These are phyloP conservation scores for Gnomoniopsis smithogilvyi DNA, from an alignment of 2,329 filamentous ascomycete genomes.

Conservation along the genomic window DNA sequence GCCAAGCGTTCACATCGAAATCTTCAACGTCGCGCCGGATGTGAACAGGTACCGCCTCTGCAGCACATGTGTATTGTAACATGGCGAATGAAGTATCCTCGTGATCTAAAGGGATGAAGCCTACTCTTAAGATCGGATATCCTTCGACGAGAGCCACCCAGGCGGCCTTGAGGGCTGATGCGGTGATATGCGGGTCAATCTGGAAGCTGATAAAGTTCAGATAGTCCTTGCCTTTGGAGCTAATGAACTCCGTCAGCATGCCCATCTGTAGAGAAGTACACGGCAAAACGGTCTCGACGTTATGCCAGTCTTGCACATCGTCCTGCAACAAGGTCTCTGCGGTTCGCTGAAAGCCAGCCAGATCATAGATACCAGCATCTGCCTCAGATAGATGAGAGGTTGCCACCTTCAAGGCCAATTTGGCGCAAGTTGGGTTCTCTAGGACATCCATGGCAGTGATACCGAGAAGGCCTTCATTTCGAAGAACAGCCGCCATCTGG, in stretches of 20 bases:
- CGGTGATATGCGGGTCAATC: conserved; percentile 38
- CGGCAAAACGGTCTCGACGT: conserved; percentile 62
- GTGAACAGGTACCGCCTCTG: conserved; percentile 20
- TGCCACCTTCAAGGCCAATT: conserved; percentile 27
- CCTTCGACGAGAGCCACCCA: conserved; percentile 53
- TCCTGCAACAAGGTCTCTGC: conserved; percentile 28
- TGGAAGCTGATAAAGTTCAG: conserved; percentile 66
- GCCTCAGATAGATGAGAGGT: not conserved
- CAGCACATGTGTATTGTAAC: conserved; percentile 52
- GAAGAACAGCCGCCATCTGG: conserved; percentile 69
- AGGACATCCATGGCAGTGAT: conserved; percentile 73
- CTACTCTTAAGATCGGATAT: conserved; percentile 74
- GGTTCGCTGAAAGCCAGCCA: conserved; percentile 35
- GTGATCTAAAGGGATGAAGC: conserved; percentile 64
- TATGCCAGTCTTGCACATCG: conserved; percentile 18
- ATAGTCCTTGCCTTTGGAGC: conserved; percentile 66
- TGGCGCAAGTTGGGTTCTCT: conserved; percentile 50
- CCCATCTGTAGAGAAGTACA: conserved; percentile 79
- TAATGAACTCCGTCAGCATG: conserved; percentile 72
- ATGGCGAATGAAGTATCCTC: conserved; percentile 66
- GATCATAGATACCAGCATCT: conserved; percentile 30
- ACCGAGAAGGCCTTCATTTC: conserved; percentile 48
- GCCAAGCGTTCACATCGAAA: conserved; percentile 37
- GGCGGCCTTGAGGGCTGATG: conserved; percentile 45
- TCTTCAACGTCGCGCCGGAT: conserved; percentile 9